phyloP scores from a whole-genome alignment of 768 basidiomycete genomes.

The Macrolepiota fuliginosa region DNA sequence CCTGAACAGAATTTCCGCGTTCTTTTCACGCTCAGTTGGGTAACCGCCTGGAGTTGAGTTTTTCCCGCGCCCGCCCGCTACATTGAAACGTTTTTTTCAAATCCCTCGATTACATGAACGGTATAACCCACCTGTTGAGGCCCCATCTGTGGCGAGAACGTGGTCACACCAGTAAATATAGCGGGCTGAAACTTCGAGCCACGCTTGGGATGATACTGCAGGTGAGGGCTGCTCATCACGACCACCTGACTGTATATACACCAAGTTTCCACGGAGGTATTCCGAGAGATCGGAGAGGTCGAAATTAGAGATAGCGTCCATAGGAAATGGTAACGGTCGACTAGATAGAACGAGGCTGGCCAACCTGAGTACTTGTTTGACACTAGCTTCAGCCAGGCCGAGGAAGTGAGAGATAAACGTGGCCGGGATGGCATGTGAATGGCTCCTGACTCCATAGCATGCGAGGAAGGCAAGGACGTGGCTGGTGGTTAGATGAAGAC shows the following conservation, averaged over 20 bases:
- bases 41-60: not conserved
- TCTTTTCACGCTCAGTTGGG: not conserved
- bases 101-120: not conserved
- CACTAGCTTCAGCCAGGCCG: not conserved
- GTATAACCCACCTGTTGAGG: not conserved
- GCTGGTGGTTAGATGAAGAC: too few relatives aligned
- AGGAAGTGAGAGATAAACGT: not conserved
- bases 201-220: not conserved
- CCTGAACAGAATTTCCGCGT: not conserved
- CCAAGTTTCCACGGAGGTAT: not conserved
- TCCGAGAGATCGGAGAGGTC: not conserved
- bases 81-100: too few relatives aligned
- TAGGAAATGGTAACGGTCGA: not conserved
- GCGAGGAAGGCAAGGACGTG: not conserved
- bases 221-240: not conserved
- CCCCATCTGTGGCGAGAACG: not conserved
- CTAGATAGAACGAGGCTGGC: not conserved
- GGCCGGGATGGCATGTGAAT: not conserved
- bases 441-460: too few relatives aligned
- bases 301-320: not conserved
- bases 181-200: not conserved
- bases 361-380: not conserved
- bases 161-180: not conserved
- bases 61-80: too few relatives aligned
- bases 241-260: not conserved